phyloP scores from a whole-genome alignment of 495 filamentous ascomycete species.

The Friedmanniomyces simplex region DNA sequence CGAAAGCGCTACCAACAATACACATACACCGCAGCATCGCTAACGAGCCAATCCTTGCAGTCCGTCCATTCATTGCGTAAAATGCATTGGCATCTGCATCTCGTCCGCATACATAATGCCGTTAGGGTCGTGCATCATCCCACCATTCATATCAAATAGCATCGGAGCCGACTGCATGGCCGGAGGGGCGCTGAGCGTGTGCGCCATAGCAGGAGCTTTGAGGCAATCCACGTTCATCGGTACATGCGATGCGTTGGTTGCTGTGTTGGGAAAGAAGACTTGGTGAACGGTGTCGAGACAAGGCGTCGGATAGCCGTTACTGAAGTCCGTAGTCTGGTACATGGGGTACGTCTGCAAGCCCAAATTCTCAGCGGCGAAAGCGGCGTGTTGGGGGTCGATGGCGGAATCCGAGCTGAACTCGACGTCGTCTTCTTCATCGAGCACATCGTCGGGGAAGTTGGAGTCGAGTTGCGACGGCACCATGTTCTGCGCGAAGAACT shows the following conservation, averaged over 20 bases:
- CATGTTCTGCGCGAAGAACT: background rate
- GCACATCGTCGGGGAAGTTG: background rate
- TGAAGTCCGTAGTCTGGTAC: background rate
- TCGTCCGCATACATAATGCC: background rate
- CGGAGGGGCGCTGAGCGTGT: background rate
- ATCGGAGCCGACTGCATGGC: background rate
- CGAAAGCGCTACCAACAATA: too few relatives aligned
- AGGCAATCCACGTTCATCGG: background rate
- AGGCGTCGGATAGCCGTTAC: background rate
- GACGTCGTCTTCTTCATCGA: background rate
- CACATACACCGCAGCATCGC: too few relatives aligned
- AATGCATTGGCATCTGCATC: background rate
- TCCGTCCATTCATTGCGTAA: background rate
- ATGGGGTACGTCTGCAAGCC: background rate
- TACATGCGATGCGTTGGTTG: background rate
- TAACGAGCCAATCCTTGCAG: too few relatives aligned
- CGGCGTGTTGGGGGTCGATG: constrained; percentile 1
- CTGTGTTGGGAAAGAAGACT: background rate
- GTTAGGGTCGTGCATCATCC: background rate
- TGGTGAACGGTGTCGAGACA: background rate
- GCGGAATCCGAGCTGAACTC: background rate
- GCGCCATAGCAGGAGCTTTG: background rate
- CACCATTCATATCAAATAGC: background rate
- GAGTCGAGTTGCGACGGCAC: background rate
- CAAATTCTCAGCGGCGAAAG: constrained; percentile 4